These are phyloP conservation scores for Hygrophorus russula DNA, from an alignment of 768 basidiomycete species.

Conservation along the genomic window DNA sequence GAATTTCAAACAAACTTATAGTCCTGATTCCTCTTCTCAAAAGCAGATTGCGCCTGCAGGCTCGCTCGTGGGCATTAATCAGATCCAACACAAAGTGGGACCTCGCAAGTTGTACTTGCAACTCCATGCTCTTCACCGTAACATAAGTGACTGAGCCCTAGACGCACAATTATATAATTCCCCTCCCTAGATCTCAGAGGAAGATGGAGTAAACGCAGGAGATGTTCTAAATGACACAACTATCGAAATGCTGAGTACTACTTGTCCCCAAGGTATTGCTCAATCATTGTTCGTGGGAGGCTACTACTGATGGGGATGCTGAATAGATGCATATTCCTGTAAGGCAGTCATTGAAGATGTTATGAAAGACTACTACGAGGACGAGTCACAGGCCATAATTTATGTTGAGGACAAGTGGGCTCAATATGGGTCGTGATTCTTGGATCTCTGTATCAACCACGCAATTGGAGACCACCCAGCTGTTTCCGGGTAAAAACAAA, in stretches of 20 bases:
- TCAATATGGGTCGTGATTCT: constrained; percentile 25
- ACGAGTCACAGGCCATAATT: constrained; percentile 36
- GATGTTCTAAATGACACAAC: constrained; percentile 25
- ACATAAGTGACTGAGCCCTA: constrained; percentile 13
- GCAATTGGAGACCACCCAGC: constrained; percentile 7
- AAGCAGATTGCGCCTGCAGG: constrained; percentile 6
- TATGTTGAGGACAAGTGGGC: constrained; percentile 19
- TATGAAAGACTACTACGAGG: constrained; percentile 29
- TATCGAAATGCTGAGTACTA: constrained; percentile 8
- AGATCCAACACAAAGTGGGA: constrained; percentile 9
- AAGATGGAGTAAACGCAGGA: constrained; percentile 14
- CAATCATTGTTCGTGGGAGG: not conserved
- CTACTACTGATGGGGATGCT: not conserved
- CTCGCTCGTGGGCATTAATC: constrained; percentile 9
- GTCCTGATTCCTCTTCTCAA: not conserved
- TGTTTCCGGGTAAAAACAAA: not conserved
- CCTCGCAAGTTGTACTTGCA: constrained; percentile 15
- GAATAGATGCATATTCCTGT: constrained; percentile 25
- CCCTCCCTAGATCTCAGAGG: constrained; percentile 17
- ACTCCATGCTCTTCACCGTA: constrained; percentile 12
- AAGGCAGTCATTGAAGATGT: constrained; percentile 24
- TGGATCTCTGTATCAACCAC: constrained; percentile 25
- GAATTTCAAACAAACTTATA: not conserved
- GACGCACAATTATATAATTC: not conserved
- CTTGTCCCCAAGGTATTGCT: constrained; percentile 29